phyloP scores from a whole-genome alignment of 2,329 filamentous ascomycete genomes.

The Diplodia scrobiculata region DNA sequence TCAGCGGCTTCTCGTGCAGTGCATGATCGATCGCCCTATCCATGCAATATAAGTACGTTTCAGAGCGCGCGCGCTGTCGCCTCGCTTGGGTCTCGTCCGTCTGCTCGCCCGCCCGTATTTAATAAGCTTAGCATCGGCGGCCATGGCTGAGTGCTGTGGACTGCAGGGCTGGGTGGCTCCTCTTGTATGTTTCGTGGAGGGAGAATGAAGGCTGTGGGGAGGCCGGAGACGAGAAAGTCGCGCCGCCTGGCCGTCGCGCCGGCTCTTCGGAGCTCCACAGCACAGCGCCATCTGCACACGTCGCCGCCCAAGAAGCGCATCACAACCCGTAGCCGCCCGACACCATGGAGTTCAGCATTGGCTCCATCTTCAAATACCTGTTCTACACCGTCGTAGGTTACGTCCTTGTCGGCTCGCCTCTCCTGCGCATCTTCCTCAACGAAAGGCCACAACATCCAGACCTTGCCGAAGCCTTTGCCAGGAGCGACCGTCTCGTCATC shows the following conservation, averaged over 20 bases:
- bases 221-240: background rate
- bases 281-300: background rate
- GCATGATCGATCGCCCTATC: conserved; percentile 16
- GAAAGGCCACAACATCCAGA: conserved; percentile 11
- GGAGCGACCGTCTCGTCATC: conserved; percentile 45
- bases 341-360: conserved; percentile 30
- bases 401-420: conserved; percentile 43
- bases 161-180: background rate
- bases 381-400: conserved; percentile 40
- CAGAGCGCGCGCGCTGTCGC: conserved; percentile 5
- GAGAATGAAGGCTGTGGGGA: background rate
- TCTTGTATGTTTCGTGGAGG: background rate
- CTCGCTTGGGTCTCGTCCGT: background rate
- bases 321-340: background rate
- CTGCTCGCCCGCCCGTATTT: conserved; percentile 1
- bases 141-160: background rate
- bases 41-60: conserved; percentile 21
- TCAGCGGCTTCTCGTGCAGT: background rate
- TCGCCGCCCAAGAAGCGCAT: background rate
- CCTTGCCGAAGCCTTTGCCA: conserved; percentile 32
- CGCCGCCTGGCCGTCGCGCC: conserved; percentile 7
- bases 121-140: background rate
- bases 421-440: conserved; percentile 34
- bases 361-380: conserved; percentile 39
- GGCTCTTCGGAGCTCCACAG: background rate